A percentile compares a stretch with the other conserved stretches of the same genome.
phyloP scores from a whole-genome alignment of 2,329 filamentous ascomycete species.

The Aspergillus puulaauensis region DNA sequence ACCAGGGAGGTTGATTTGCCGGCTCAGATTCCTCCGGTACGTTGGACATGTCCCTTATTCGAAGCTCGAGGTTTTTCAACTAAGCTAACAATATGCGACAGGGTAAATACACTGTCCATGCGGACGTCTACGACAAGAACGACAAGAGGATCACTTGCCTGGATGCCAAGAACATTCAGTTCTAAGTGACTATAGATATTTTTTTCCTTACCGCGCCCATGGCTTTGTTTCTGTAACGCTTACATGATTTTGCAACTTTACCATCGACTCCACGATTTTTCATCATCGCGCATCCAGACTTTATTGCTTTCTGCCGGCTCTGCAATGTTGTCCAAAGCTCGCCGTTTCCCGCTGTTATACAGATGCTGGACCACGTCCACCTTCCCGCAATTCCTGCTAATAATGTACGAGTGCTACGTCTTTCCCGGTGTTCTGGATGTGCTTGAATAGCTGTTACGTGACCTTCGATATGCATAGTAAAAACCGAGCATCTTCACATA shows the following conservation, averaged over 20 bases:
- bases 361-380: conserved; percentile 3
- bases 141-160: conserved; percentile 81
- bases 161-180: conserved; percentile 56
- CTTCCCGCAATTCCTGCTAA: conserved; percentile 1
- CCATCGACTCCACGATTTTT: not conserved
- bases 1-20: conserved; percentile 84
- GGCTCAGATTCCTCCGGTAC: conserved; percentile 80
- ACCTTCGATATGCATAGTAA: conserved; percentile 10
- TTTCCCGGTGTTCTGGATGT: conserved; percentile 17
- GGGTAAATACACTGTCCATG: conserved; percentile 87
- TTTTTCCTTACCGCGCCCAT: not conserved
- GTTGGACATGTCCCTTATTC: conserved; percentile 36
- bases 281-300: not conserved
- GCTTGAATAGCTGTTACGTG: not conserved
- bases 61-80: not conserved
- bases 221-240: not conserved
- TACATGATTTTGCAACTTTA: conserved; percentile 1
- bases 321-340: not conserved
- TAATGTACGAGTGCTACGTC: conserved; percentile 5
- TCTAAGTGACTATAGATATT: conserved; percentile 17
- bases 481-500: not conserved
- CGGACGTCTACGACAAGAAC: conserved; percentile 77
- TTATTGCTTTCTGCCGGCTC: conserved; percentile 6
- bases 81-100: conserved; percentile 36
- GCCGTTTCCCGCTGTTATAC: not conserved